Evolutionary conservation across 2,329 filamentous ascomycete species (phyloP).

Genomic region (Aspergillus latus): DNA sequence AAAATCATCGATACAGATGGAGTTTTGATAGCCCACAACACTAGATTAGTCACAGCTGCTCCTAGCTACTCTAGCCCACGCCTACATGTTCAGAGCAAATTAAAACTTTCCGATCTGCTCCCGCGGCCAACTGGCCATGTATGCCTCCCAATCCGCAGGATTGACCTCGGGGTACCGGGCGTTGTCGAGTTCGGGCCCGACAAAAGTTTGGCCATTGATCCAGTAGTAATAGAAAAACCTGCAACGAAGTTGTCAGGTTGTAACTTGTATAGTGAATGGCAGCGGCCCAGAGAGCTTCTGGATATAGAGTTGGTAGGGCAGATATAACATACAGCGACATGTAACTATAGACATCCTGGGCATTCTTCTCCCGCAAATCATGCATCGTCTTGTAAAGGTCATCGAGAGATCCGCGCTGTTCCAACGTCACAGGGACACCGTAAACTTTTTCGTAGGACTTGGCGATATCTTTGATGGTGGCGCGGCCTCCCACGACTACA

Average conservation of each 20-base stretch:
- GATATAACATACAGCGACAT: constrained; percentile 15
- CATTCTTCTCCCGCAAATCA: constrained; percentile 14
- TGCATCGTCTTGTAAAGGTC: constrained; percentile 32
- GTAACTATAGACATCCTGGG: constrained; percentile 19
- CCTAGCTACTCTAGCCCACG: too few species aligned
- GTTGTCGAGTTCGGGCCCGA: constrained; percentile 16
- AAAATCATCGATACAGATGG: too few species aligned
- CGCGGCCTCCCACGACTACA: constrained; percentile 35
- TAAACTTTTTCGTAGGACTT: constrained; percentile 28
- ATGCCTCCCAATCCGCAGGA: neutral
- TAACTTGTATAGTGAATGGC: too few species aligned
- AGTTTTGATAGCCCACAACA: too few species aligned
- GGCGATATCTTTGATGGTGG: constrained; percentile 27
- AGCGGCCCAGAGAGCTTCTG: too few species aligned
- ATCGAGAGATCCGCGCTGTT: constrained; percentile 28
- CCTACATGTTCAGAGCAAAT: constrained; percentile 1
- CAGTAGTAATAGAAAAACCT: constrained; percentile 23
- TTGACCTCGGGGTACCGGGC: neutral
- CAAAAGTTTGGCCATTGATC: constrained; percentile 17
- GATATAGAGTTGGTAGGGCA: neutral
- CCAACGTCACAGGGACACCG: constrained; percentile 21
- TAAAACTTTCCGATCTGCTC: constrained; percentile 1
- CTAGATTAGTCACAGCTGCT: too few species aligned
- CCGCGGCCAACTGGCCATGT: neutral
- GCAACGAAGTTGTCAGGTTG: neutral